phyloP scores from a whole-genome alignment of 2,329 filamentous ascomycete genomes.

The Zarea fungicola region DNA sequence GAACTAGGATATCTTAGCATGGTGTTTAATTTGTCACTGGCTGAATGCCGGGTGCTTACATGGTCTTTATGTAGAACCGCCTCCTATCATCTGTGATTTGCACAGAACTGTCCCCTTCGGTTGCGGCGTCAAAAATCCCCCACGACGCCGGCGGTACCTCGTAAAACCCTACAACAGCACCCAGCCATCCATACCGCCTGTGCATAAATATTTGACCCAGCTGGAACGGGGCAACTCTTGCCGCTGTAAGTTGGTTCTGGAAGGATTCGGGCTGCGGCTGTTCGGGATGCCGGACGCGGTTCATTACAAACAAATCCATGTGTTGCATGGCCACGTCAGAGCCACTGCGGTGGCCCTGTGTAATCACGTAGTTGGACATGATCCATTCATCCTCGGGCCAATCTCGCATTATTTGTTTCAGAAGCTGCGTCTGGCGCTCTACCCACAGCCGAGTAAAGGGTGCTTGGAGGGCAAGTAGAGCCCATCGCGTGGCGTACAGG shows the following conservation, averaged over 20 bases:
- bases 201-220: slow-evolving; percentile 85
- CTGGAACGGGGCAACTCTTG: slow-evolving; percentile 42
- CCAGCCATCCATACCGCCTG: slow-evolving; percentile 71
- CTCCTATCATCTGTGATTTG: slow-evolving; percentile 47
- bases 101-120: neutral
- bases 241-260: slow-evolving; percentile 23
- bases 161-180: slow-evolving; percentile 72
- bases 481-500: slow-evolving; percentile 71
- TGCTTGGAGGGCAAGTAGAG: slow-evolving; percentile 52
- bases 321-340: neutral
- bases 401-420: slow-evolving; percentile 27
- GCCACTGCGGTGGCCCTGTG: slow-evolving; percentile 47
- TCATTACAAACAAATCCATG: slow-evolving; percentile 21
- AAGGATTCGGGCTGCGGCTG: slow-evolving; percentile 31
- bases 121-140: slow-evolving; percentile 1
- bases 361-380: slow-evolving; percentile 61
- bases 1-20: slow-evolving; percentile 21
- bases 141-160: neutral
- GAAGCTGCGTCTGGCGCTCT: slow-evolving; percentile 58
- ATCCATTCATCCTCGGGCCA: slow-evolving; percentile 64
- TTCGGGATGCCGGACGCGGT: slow-evolving; percentile 31
- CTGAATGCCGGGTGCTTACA: slow-evolving; percentile 55
- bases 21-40: neutral
- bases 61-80: slow-evolving; percentile 69
- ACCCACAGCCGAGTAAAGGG: slow-evolving; percentile 48